phyloP scores from a whole-genome alignment of 1,139 yeast species.

The Wickerhamomyces sp. region DNA sequence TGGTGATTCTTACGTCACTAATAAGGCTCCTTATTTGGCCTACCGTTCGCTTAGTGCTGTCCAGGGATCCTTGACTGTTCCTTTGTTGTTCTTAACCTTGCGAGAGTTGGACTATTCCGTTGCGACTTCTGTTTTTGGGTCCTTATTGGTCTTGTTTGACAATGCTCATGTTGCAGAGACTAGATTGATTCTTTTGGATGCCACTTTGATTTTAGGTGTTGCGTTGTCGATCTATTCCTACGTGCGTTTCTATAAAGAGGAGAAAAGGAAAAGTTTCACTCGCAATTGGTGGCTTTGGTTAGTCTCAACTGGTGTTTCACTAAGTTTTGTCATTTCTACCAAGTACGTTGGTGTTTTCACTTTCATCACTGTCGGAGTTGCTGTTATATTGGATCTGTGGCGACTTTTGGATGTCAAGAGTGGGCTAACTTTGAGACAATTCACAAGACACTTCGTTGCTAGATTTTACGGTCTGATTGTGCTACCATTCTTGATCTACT shows the following conservation, averaged over 20 bases:
- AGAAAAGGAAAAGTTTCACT: conserved; percentile 58
- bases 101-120: conserved; percentile 79
- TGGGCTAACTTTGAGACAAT: conserved; percentile 57
- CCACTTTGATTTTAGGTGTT: conserved; percentile 77
- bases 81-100: conserved; percentile 75
- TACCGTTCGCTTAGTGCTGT: conserved; percentile 79
- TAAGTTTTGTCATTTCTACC: conserved; percentile 88
- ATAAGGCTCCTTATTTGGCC: conserved; percentile 86
- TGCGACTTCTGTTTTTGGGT: conserved; percentile 73
- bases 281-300: conserved; percentile 87
- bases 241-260: conserved; percentile 70
- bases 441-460: conserved; percentile 69
- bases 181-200: conserved; percentile 84
- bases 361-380: conserved; percentile 78
- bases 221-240: conserved; percentile 77
- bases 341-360: conserved; percentile 96
- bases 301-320: conserved; percentile 70
- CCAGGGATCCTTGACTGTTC: conserved; percentile 78
- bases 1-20: conserved; percentile 72
- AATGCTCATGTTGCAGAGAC: conserved; percentile 93
- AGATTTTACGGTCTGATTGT: conserved; percentile 70
- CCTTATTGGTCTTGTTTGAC: conserved; percentile 78
- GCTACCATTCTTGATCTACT: conserved; percentile 75
- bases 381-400: conserved; percentile 87
- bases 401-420: conserved; percentile 64